A percentile compares a stretch with the other conserved stretches of the same genome.
Conservation (phyloP, 768 basidiomycete genomes). For the Dioszegia aurantiaca region DNA sequence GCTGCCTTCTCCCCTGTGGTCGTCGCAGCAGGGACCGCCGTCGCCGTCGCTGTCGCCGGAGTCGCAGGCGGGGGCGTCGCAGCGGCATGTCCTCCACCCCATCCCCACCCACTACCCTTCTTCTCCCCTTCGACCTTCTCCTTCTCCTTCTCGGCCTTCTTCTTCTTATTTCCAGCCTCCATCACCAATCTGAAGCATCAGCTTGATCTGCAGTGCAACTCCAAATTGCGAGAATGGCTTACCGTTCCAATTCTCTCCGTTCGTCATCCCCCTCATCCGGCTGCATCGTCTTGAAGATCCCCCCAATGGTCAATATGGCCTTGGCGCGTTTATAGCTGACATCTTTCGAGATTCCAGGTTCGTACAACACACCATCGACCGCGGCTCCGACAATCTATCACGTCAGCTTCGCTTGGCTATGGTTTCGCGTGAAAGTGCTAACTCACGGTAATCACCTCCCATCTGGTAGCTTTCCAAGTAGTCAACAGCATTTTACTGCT, state of each 20-base stretch:
- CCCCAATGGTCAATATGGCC: slow-evolving; percentile 83
- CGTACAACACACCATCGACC: slow-evolving; percentile 79
- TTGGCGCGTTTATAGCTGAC: slow-evolving; percentile 79
- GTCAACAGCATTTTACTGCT: slow-evolving; percentile 95
- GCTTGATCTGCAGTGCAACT: too few species aligned
- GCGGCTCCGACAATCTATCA: slow-evolving; percentile 56
- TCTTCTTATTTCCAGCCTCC: slow-evolving; percentile 52
- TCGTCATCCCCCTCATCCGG: slow-evolving; percentile 93
- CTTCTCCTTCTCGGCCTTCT: slow-evolving; percentile 46
- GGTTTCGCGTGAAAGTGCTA: slow-evolving; percentile 18
- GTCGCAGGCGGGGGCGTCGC: background rate
- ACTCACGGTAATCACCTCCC: slow-evolving; percentile 92
- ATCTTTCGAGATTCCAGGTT: slow-evolving; percentile 67
- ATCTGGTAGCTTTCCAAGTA: slow-evolving; percentile 93
- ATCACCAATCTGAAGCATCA: slow-evolving; percentile 41
- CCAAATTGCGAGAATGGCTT: too few species aligned
- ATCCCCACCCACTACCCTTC: slow-evolving; percentile 28
- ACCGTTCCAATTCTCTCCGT: slow-evolving; percentile 90
- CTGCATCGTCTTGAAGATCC: slow-evolving; percentile 76
- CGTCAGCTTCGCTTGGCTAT: slow-evolving; percentile 11
- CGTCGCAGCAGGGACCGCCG: slow-evolving; percentile 1
- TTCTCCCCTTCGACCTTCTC: slow-evolving; percentile 26
- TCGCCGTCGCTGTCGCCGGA: slow-evolving; percentile 5
- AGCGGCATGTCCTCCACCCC: slow-evolving; percentile 22
- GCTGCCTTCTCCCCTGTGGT: slow-evolving; percentile 4